Evolutionary conservation across 179 eudicot species (phyloP).

Genomic region (Silene noctiflora): DNA sequence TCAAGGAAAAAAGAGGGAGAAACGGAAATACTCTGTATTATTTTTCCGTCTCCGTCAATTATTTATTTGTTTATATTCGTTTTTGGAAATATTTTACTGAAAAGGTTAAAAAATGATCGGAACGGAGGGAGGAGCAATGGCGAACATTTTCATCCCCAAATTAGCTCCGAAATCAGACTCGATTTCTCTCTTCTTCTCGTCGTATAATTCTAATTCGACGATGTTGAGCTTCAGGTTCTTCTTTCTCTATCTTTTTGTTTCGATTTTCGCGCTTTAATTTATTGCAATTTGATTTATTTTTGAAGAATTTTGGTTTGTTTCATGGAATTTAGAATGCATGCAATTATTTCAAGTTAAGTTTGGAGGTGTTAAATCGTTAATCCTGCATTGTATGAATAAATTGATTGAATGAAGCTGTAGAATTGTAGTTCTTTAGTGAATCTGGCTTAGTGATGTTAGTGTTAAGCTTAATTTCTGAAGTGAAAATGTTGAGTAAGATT

Average conservation of each 20-base stretch:
- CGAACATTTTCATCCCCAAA: not conserved
- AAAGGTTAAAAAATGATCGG: no score
- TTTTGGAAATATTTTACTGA: no score
- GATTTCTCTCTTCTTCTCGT: slow-evolving; percentile 41
- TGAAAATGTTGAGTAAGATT: not conserved
- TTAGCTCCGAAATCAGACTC: slow-evolving; percentile 30
- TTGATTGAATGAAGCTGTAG: not conserved
- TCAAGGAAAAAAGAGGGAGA: no score
- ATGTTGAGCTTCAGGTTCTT: slow-evolving; percentile 54
- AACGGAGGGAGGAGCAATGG: no score
- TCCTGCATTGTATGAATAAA: not conserved
- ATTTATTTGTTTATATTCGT: no score
- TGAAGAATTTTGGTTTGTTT: not conserved
- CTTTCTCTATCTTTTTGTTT: not conserved
- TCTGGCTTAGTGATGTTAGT: not conserved
- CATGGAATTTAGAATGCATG: not conserved
- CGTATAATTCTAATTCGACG: slow-evolving; percentile 34
- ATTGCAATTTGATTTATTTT: slow-evolving; percentile 14
- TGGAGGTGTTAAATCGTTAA: not conserved
- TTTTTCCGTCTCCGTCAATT: no score
- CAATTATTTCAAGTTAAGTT: not conserved
- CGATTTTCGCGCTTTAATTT: not conserved
- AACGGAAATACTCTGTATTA: no score
- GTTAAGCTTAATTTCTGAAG: not conserved
- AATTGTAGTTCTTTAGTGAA: not conserved